Evolutionary conservation across 164 flowering plant genomes (phyloP), one percentile per base, ranked within the genome.

Genomic region (Sedum album): DNA sequence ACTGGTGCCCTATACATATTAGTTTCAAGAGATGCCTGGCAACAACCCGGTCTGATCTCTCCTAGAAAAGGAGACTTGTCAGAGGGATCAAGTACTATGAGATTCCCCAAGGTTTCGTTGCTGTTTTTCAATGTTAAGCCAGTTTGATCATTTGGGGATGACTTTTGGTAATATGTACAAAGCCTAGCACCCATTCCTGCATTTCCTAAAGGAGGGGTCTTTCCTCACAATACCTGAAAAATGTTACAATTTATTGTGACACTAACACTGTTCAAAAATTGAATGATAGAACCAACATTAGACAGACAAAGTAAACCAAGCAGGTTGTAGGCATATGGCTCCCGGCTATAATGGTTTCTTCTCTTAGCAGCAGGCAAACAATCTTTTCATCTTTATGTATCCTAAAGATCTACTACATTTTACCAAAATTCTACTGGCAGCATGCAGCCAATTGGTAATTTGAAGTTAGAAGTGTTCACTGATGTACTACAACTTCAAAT

Each of bases 41-140:
- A 80, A 72, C 78, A 86, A 71, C 99, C 91, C 67, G 92, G 83
- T 81, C 77, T 89, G 72, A 91, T 81, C 61, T 94, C 97, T 71
- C 96, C 99, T 68, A 94, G 86, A 73, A 91, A 94, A 74, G 99
- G 98, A 41, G 97, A 91, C 80, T 90, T 94, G 76, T 94, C 99
- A 75, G 88, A 79, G 51, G 95, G 86, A 76, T 94, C 95, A 67
- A 94, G 89, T 9, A 79, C 46, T 55, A 86, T 69, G 55, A 88
- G 75, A 79, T 73, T 84, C 55, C 99, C 99, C 74, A 88, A 80
- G 71, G 79, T 75, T 46, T 46, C 73, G 69, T 63, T 77, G 65
- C 69, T 85, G 79, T 75, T 87, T 48, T 86, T 82, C 78, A 94
- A 70, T 28, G 71, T 72, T 25, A 80, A 71, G 49, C 86, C 89